A percentile compares a stretch with the other conserved stretches of the same genome.
phyloP scores from a whole-genome alignment of 208 protist species.

The Novymonas esmeraldas region DNA sequence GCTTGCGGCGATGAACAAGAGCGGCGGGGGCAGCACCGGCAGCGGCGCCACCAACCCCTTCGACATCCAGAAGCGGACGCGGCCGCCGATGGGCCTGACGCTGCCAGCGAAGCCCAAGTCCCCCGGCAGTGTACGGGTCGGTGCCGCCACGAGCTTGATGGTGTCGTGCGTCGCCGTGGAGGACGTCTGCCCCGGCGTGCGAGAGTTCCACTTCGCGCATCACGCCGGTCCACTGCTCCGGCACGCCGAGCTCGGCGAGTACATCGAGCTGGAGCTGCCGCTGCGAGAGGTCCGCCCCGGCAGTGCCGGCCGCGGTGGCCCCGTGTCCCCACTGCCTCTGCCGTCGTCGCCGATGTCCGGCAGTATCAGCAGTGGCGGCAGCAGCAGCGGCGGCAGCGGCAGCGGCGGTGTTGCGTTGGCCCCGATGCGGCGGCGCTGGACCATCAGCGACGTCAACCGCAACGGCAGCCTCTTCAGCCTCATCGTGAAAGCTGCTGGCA shows the following conservation, averaged over 20 bases:
- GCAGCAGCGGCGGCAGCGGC: slow-evolving; percentile 18
- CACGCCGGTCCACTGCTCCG: slow-evolving; percentile 31
- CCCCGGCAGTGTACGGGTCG: background rate
- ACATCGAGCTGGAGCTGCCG: slow-evolving; percentile 69
- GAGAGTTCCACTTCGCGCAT: slow-evolving; percentile 56
- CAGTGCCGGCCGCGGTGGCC: background rate
- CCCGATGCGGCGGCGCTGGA: slow-evolving; percentile 66
- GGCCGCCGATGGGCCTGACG: slow-evolving; percentile 13
- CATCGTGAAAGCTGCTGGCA: slow-evolving; percentile 54
- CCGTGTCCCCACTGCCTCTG: background rate
- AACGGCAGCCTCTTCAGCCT: slow-evolving; percentile 56
- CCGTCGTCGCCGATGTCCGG: too few relatives aligned
- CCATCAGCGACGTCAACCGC: slow-evolving; percentile 52
- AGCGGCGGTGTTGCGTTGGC: too few relatives aligned
- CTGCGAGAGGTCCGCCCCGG: slow-evolving; percentile 22
- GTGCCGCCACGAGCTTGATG: slow-evolving; percentile 9
- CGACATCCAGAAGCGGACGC: slow-evolving; percentile 3
- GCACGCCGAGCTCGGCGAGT: slow-evolving; percentile 55
- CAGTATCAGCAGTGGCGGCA: slow-evolving; percentile 6
- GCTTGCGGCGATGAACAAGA: background rate
- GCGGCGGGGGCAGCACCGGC: background rate
- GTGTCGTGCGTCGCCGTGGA: slow-evolving; percentile 39
- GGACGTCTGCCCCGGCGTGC: slow-evolving; percentile 52
- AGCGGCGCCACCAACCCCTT: slow-evolving; percentile 22
- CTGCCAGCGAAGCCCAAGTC: background rate